phyloP scores from a whole-genome alignment of 495 filamentous ascomycete species.

The Sordaria brevicollis region DNA sequence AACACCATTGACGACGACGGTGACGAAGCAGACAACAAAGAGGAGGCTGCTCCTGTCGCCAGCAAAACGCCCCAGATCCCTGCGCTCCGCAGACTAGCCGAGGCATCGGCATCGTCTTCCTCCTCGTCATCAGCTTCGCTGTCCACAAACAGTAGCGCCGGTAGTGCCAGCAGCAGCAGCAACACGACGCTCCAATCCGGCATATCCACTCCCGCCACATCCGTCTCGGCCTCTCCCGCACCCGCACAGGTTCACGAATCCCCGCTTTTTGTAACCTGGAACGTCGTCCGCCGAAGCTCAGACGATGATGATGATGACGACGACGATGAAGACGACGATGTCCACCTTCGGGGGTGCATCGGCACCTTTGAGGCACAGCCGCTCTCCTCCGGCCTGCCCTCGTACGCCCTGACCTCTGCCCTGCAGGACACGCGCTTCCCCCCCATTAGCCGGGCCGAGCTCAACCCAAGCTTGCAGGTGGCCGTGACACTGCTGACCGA shows the following conservation, averaged over 20 bases:
- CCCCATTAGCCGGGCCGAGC: constrained; percentile 57
- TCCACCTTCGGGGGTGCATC: constrained; percentile 83
- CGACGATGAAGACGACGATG: constrained; percentile 33
- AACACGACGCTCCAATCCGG: constrained; percentile 4
- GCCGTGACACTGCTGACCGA: constrained; percentile 66
- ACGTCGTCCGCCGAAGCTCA: constrained; percentile 63
- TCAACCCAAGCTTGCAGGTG: constrained; percentile 65
- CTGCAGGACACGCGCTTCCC: constrained; percentile 79
- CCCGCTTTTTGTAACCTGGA: constrained; percentile 96
- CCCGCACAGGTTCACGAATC: constrained; percentile 23
- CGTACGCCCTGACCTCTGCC: constrained; percentile 82
- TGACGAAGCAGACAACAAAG: constrained; percentile 7
- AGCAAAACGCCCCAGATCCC: constrained; percentile 2
- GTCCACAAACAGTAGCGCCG: constrained; percentile 7
- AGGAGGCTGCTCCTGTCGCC: neutral
- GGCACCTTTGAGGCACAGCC: constrained; percentile 83
- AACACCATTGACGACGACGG: constrained; percentile 22
- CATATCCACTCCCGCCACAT: constrained; percentile 25
- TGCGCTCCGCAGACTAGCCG: constrained; percentile 7
- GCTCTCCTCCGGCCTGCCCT: constrained; percentile 59
- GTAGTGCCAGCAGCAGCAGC: constrained; percentile 12
- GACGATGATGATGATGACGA: no score
- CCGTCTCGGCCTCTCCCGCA: constrained; percentile 10
- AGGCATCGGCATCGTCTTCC: constrained; percentile 19
- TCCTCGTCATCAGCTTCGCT: constrained; percentile 13